Evolutionary conservation across 108 stramenopile species (phyloP), one percentile per base, ranked within the genome.

Genomic region (Fragilaria crotonensis): DNA sequence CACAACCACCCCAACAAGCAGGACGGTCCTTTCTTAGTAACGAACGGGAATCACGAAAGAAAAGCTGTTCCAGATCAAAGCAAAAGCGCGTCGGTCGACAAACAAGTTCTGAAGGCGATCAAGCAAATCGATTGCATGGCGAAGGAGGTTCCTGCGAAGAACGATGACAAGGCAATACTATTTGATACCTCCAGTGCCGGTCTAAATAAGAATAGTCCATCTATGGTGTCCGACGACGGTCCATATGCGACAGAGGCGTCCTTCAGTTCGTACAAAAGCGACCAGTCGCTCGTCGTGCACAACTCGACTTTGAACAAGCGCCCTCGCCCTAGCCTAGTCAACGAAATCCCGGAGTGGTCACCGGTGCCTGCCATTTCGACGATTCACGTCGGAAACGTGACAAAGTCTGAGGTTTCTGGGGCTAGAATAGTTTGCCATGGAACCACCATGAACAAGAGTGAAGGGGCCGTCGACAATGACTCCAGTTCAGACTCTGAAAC

Each of bases 401-500:
- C 11, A 11, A 41, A 41, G 14, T 41, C 11, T 41, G 36, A 41
- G 36, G 14, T 11, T 11, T 11, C 7, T 11, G 14, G 7, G 14
- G 36, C 11, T 41, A 41, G 36, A 41, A n/a, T n/a, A n/a, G n/a
- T n/a, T n/a, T n/a, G n/a, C n/a, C n/a, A n/a, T n/a, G n/a, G n/a
- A n/a, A n/a, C n/a, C n/a, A n/a, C n/a, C n/a, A 41, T 7, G 25
- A 25, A 23, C 18, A 23, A 52, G 1, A 25, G 3, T 26, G 25
- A 18, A 18, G 22, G 22, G 22, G 51, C 21, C 26, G 18, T 18
- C 25, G 55, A 56, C 14, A 22, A n/a, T 56, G 55, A 33, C 20
- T 30, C 29, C 19, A 50, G 54, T 20, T 52, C 29, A 9, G 71
- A 75, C 21, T 70, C 69, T 1, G 75, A 71, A 32, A 63, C 60